phyloP scores from a whole-genome alignment of 2,329 filamentous ascomycete species.

The Diplodia corticola region DNA sequence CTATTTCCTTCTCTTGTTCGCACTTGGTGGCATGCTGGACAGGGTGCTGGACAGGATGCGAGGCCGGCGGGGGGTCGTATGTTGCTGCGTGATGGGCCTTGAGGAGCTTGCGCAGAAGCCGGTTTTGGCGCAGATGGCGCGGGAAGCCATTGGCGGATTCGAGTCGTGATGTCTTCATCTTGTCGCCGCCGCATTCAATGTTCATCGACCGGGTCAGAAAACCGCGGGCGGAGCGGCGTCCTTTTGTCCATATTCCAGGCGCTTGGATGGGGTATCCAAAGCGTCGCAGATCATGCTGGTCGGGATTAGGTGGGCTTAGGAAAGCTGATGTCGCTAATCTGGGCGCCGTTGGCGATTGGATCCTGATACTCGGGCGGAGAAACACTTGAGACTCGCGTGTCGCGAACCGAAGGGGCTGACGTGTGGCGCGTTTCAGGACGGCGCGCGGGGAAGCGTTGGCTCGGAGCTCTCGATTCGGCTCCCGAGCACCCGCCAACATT shows the following conservation, averaged over 20 bases:
- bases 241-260: not conserved
- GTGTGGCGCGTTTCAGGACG: conserved; percentile 3
- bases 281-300: not conserved
- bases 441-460: not conserved
- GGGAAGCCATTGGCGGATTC: not conserved
- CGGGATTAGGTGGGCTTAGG: not conserved
- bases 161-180: conserved; percentile 1
- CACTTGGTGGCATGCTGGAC: not conserved
- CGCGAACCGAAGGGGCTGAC: not conserved
- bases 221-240: not conserved
- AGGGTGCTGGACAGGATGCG: not conserved
- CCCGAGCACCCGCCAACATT: too few relatives aligned
- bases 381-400: conserved; percentile 13
- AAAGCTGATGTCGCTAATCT: not conserved
- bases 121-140: not conserved
- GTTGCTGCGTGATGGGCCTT: not conserved
- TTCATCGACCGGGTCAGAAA: not conserved
- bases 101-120: not conserved
- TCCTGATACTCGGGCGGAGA: not conserved
- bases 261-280: conserved; percentile 11
- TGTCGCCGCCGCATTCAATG: too few relatives aligned
- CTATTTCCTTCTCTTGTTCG: not conserved
- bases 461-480: not conserved
- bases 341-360: not conserved
- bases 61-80: not conserved